Evolutionary conservation across 2,329 filamentous ascomycete genomes (phyloP).

Genomic region (Colletotrichum sp.): DNA sequence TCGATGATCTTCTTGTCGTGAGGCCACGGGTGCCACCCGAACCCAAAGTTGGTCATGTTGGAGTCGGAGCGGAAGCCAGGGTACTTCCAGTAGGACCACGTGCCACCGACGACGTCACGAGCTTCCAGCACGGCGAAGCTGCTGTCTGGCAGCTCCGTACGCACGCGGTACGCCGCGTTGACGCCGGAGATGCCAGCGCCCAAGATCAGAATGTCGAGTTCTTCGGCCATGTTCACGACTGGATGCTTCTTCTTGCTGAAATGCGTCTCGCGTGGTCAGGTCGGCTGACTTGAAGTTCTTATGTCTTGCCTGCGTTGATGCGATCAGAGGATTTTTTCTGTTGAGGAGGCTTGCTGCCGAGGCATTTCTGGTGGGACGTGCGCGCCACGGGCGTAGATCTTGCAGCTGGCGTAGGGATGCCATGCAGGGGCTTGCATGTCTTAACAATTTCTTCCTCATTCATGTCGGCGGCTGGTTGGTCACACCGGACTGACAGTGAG

Average conservation of each 20-base stretch:
- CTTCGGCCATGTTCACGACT: slow-evolving; percentile 15
- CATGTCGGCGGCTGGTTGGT: background rate
- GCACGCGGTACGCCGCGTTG: slow-evolving; percentile 73
- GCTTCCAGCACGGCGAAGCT: slow-evolving; percentile 72
- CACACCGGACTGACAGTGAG: background rate
- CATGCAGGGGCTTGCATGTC: slow-evolving; percentile 9
- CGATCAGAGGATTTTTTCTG: background rate
- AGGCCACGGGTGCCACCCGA: slow-evolving; percentile 76
- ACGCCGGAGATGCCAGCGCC: slow-evolving; percentile 78
- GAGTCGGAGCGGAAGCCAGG: slow-evolving; percentile 75
- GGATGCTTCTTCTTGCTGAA: background rate
- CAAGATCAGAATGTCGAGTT: slow-evolving; percentile 65
- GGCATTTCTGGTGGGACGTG: slow-evolving; percentile 8
- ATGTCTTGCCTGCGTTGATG: background rate
- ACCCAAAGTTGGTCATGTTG: slow-evolving; percentile 65
- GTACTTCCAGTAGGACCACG: slow-evolving; percentile 81
- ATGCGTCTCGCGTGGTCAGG: background rate
- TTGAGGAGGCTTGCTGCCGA: slow-evolving; percentile 1
- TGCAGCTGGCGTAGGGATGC: background rate
- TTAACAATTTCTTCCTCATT: background rate
- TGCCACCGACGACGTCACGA: slow-evolving; percentile 71
- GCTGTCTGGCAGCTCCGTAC: slow-evolving; percentile 58
- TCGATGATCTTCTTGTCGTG: slow-evolving; percentile 57
- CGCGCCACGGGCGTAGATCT: background rate
- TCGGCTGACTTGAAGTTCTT: background rate